Conservation (phyloP, 2,329 filamentous ascomycete species). For the Aspergillus cejpii region DNA sequence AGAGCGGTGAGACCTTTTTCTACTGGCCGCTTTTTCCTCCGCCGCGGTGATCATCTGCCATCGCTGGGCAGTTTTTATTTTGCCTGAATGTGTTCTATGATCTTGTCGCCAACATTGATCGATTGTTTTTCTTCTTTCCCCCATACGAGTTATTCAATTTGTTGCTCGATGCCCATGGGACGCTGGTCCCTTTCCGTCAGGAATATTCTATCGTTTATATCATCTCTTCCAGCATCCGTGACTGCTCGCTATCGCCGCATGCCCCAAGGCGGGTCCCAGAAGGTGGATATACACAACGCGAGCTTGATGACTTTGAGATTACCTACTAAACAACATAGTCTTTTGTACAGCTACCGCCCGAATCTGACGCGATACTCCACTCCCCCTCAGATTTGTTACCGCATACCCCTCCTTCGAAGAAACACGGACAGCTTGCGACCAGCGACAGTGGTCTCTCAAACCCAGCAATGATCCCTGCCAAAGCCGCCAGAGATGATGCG, state of each 20-base stretch:
- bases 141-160: background rate
- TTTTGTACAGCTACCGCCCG: background rate
- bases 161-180: slow-evolving; percentile 1
- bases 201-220: background rate
- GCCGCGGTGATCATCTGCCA: background rate
- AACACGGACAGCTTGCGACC: background rate
- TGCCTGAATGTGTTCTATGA: background rate
- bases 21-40: background rate
- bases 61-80: slow-evolving; percentile 1
- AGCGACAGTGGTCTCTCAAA: background rate
- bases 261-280: slow-evolving; percentile 13
- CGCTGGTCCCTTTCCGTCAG: background rate
- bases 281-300: slow-evolving; percentile 7
- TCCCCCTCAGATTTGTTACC: background rate
- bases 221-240: background rate
- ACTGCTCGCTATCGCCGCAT: slow-evolving; percentile 5
- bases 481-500: background rate
- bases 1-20: background rate
- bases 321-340: background rate
- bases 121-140: background rate
- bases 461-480: slow-evolving; percentile 6
- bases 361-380: background rate
- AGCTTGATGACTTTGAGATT: background rate
- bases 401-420: background rate
- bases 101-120: slow-evolving; percentile 1